Evolutionary conservation across 108 stramenopile genomes (phyloP), one percentile per base, ranked within the genome.

Genomic region (Skeletonema menzelii): DNA sequence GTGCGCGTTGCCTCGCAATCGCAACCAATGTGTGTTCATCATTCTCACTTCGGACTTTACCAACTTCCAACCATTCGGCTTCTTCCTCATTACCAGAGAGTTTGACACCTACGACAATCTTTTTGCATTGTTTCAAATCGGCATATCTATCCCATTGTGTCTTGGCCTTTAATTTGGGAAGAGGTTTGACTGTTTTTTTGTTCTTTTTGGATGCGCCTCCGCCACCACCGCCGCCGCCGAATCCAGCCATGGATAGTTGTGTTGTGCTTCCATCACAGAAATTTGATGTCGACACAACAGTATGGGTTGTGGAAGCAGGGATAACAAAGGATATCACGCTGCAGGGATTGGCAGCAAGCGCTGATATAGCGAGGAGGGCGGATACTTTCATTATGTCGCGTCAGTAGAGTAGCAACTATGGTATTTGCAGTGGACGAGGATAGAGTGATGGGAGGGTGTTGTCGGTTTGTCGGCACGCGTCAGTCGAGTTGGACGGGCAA

Each of bases 91-190:
- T 70, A 7, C 65, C 67, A 15, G 22, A 60, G 28, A 87, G 69
- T 32, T 85, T 76, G 10, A 91, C 87, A 19, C 72, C 92, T 0
- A 93, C 92, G 0, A 44, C 44, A 26, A 91, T 59, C 44, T 70
- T 80, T 19, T 79, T 55, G 19, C 79, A 80, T 35, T 78, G 63
- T 67, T 89, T 90, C 53, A 93, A 34, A 26, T 74, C 81, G 28
- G 62, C 34, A 58, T 88, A 93, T 38, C 91, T 79, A 84, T 89
- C 92, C 92, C 92, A 93, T 65, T 85, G 84, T 24, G 77, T 44
- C 56, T 85, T 85, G 17, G 84, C 73, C 38, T 82, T 80, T n/a
- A 85, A 67, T 44, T 76, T 76, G n/a, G 74, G 79, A 31, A 77
- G 63, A 10, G 69, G 56, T 15, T 59, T 47, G 19, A 42, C 76